phyloP scores from a whole-genome alignment of 2,329 filamentous ascomycete species.

The Pseudogymnoascus sp. region DNA sequence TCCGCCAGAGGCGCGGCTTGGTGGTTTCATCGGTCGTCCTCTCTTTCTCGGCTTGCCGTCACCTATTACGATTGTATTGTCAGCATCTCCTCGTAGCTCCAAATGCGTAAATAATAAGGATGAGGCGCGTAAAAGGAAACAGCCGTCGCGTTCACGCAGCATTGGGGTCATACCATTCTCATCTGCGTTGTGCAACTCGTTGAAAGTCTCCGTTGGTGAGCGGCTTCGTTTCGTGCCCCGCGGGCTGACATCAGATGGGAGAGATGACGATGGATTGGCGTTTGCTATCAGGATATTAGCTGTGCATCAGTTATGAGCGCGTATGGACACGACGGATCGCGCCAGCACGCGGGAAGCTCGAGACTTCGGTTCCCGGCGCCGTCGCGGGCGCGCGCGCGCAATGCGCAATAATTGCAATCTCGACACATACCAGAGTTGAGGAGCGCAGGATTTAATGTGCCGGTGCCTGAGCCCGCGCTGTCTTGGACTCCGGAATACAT shows the following conservation, averaged over 20 bases:
- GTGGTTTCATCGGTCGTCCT: constrained; percentile 29
- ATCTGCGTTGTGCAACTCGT: constrained; percentile 52
- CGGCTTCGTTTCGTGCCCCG: constrained; percentile 74
- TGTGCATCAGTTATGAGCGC: background rate
- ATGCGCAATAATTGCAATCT: constrained; percentile 18
- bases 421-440: constrained; percentile 52
- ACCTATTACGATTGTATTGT: constrained; percentile 29
- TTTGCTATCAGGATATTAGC: constrained; percentile 14
- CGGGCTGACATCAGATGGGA: constrained; percentile 47
- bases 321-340: constrained; percentile 25
- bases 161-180: constrained; percentile 62
- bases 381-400: constrained; percentile 18
- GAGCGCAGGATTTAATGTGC: constrained; percentile 84
- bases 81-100: background rate
- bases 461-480: constrained; percentile 71
- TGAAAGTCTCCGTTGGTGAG: constrained; percentile 55
- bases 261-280: constrained; percentile 33
- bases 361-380: constrained; percentile 16
- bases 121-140: background rate
- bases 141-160: background rate
- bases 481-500: constrained; percentile 20
- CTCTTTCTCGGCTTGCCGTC: constrained; percentile 34
- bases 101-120: background rate
- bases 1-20: constrained; percentile 38
- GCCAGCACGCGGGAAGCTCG: constrained; percentile 11